Evolutionary conservation across 495 filamentous ascomycete genomes (phyloP).

Genomic region (Xylaria intraflava): DNA sequence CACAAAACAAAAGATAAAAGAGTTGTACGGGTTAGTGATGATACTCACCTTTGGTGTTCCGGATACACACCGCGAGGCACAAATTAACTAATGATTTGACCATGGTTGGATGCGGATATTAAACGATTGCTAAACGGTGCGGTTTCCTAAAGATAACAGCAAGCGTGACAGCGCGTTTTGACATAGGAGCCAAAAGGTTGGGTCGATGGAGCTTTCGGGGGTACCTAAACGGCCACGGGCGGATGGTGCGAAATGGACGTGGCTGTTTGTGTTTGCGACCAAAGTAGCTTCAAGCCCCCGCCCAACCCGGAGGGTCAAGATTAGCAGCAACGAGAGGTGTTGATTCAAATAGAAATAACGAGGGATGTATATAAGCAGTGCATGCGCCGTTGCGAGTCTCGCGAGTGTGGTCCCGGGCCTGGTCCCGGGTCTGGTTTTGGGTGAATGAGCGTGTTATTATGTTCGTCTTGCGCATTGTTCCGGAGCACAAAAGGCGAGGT

Average conservation of each 20-base stretch:
- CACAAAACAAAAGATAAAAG: neutral
- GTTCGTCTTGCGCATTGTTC: neutral
- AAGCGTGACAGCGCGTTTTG: neutral
- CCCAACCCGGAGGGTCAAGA: conserved; percentile 1
- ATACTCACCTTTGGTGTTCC: conserved; percentile 23
- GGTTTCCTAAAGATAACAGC: too few species aligned
- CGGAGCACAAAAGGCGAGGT: too few species aligned
- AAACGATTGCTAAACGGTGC: neutral
- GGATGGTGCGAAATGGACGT: neutral
- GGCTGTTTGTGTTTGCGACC: neutral
- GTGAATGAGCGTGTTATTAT: neutral
- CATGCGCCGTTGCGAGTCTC: too few species aligned
- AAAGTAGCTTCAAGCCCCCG: neutral
- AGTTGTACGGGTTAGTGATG: neutral
- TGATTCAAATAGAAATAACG: neutral
- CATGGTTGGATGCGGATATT: conserved; percentile 11
- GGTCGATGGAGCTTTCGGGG: neutral
- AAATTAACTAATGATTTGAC: conserved; percentile 32
- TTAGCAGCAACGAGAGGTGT: neutral
- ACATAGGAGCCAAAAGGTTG: neutral
- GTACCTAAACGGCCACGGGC: neutral
- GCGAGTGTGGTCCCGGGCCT: too few species aligned
- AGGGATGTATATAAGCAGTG: too few species aligned
- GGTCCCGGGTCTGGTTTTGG: neutral
- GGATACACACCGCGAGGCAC: conserved; percentile 23